A percentile compares a stretch with the other conserved stretches of the same genome.
These are phyloP conservation scores for Myxozyma melibiosi DNA, from an alignment of 805 yeast genomes.

Conservation along the genomic window DNA sequence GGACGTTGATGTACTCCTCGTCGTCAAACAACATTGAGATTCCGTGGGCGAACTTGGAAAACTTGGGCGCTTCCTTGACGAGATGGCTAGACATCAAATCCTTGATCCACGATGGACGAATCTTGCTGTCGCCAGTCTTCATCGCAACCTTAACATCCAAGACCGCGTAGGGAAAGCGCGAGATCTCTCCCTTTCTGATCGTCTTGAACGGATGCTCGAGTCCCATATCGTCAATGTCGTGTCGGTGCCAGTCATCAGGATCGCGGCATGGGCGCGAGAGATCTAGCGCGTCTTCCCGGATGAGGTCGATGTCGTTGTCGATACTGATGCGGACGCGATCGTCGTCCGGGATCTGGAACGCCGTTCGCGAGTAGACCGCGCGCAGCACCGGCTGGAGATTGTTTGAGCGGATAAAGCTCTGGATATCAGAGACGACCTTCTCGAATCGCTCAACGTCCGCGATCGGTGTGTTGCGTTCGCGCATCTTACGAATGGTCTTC, in stretches of 20 bases:
- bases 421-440: constrained; percentile 60
- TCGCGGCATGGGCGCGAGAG: constrained; percentile 85
- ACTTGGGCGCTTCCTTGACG: constrained; percentile 91
- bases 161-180: constrained; percentile 53
- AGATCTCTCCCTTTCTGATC: constrained; percentile 81
- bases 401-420: constrained; percentile 62
- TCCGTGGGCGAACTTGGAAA: constrained; percentile 92
- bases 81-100: constrained; percentile 81
- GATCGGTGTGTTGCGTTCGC: constrained; percentile 55
- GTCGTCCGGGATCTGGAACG: constrained; percentile 98
- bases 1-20: constrained; percentile 74
- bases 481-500: constrained; percentile 61
- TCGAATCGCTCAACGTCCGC: constrained; percentile 56
- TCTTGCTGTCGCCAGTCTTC: constrained; percentile 34
- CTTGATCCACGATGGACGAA: constrained; percentile 64
- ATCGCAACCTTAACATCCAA: constrained; percentile 67
- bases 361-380: constrained; percentile 85
- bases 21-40: constrained; percentile 84
- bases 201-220: constrained; percentile 68
- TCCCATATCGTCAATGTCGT: constrained; percentile 77
- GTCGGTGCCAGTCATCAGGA: constrained; percentile 87
- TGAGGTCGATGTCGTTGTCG: constrained; percentile 83
- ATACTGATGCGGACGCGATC: constrained; percentile 87
- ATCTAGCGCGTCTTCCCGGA: constrained; percentile 90
- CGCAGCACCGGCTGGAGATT: constrained; percentile 83